Conservation (phyloP, 177 flowering plant genomes). For the Vitis hybrid region DNA sequence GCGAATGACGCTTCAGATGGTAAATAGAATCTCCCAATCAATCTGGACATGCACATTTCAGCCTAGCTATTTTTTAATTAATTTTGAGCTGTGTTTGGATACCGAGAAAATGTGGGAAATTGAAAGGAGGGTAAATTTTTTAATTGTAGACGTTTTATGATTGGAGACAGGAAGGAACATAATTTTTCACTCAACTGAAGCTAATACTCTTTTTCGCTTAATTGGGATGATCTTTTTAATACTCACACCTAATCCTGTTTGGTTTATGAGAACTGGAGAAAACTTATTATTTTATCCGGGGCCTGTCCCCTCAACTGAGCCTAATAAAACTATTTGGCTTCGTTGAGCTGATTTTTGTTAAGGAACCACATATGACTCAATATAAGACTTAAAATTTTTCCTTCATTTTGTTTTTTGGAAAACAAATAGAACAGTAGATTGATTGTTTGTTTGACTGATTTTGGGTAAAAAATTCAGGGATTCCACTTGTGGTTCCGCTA, state of each 20-base stretch:
- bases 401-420: too few relatives aligned
- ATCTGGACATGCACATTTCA: background rate
- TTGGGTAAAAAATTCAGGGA: slow-evolving; percentile 34
- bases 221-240: background rate
- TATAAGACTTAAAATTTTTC: too few relatives aligned
- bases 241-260: background rate
- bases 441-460: background rate
- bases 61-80: background rate
- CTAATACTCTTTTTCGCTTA: background rate
- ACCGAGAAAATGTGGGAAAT: background rate
- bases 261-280: background rate
- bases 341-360: background rate
- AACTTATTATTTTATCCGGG: background rate
- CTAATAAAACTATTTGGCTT: background rate
- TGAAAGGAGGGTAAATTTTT: background rate
- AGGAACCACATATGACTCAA: too few relatives aligned
- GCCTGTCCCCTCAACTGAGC: background rate
- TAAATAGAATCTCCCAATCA: slow-evolving; percentile 9
- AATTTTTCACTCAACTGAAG: background rate
- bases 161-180: background rate
- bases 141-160: background rate
- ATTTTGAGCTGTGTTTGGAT: background rate
- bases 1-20: slow-evolving; percentile 43
- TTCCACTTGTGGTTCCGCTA: slow-evolving; percentile 81
- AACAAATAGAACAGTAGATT: too few relatives aligned